A percentile compares a stretch with the other conserved stretches of the same genome.
These are phyloP conservation scores for Fusarium dimerum DNA, from an alignment of 2,329 filamentous ascomycete genomes.

Conservation along the genomic window DNA sequence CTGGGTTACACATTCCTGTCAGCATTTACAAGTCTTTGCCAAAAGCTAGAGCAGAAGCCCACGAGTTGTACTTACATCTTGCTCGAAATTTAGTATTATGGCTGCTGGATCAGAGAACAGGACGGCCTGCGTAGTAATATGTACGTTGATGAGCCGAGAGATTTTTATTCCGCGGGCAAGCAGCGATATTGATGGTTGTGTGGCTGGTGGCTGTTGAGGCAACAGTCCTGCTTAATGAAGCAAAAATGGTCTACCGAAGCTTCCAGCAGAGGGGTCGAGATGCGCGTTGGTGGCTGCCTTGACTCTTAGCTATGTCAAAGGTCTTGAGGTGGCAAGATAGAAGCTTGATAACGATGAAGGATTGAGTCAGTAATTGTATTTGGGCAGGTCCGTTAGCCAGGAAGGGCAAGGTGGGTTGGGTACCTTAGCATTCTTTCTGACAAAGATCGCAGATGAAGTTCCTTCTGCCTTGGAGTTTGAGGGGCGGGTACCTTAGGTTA, in stretches of 20 bases:
- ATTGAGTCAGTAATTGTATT: not conserved
- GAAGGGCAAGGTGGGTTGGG: not conserved
- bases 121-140: no score
- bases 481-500: constrained; percentile 1
- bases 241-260: constrained; percentile 7
- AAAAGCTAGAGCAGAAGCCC: not conserved
- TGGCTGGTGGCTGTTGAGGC: constrained; percentile 20
- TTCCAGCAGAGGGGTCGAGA: constrained; percentile 2
- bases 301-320: not conserved
- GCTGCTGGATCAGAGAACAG: not conserved
- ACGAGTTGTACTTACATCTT: not conserved
- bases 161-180: no score
- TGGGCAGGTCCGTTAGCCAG: not conserved
- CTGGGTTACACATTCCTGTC: constrained; percentile 45
- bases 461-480: constrained; percentile 9
- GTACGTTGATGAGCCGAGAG: no score
- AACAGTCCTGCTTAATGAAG: constrained; percentile 5
- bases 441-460: not conserved
- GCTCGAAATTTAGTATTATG: not conserved
- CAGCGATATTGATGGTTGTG: not conserved
- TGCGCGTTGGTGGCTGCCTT: not conserved
- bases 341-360: not conserved
- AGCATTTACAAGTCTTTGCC: constrained; percentile 5
- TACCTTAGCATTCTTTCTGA: not conserved
- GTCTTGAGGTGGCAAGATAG: not conserved